Evolutionary conservation across 805 yeast species (phyloP), one percentile per base, ranked within the genome.

Genomic region (Candida gorgasii): DNA sequence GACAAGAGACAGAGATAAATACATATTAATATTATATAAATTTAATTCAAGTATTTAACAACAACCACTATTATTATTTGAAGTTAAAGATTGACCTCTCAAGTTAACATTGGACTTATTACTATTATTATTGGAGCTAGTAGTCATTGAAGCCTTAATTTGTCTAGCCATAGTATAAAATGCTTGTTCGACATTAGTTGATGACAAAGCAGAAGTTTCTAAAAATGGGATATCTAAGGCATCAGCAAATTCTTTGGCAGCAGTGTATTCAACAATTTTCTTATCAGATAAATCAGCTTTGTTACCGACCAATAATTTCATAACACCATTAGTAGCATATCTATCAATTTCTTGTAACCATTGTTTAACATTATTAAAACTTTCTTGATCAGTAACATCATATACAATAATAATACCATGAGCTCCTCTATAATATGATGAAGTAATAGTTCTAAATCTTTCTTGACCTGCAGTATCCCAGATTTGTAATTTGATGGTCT

Each of bases 401-500:
- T 93, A 92, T 40, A 92, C 99, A 56, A 92, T 92, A 58, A 92
- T 93, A 65, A 92, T 93, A 48, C 99, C 99, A 63, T 92, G 98
- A 9, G 98, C 97, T 44, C 99, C 99, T 66, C 99, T 85, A 75
- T 92, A 92, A 73, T 92, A 92, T 12, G 97, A 88, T 11, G 97
- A 87, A 9, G 98, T 93, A 70, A 92, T 92, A 39, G 99, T 93
- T 71, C 98, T 84, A 74, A 93, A 93, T 57, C 99, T 77, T 68
- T 93, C 99, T 73, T 93, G 99, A 36, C 99, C 99, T 9, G 98
- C 99, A 43, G 99, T 93, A 64, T 93, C 99, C 99, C 99, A 93
- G 62, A 93, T 92, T 73, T 93, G 99, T 61, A 93, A 79, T 72
- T 93, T 93, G 63, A 93, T 93, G 42, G 96, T 88, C 75, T 93